phyloP scores from a whole-genome alignment of 2,329 filamentous ascomycete species.

The Chaetomium sp. region DNA sequence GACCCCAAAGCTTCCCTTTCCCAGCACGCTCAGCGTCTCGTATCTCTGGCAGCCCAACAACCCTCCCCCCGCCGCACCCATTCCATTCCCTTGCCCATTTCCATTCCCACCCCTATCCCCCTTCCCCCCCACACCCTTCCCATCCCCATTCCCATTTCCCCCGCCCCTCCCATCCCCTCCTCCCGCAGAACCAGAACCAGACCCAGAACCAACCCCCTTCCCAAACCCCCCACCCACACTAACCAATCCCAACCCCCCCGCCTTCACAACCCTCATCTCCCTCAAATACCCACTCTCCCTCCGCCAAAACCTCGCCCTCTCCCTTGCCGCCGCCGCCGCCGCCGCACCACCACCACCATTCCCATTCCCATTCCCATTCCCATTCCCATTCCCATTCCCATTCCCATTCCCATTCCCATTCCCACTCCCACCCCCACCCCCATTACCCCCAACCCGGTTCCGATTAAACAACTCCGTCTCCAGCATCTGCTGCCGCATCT shows the following conservation, averaged over 20 bases:
- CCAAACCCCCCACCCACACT: background rate
- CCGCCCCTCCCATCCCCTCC: slow-evolving; percentile 13
- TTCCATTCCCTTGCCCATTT: background rate
- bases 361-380: slow-evolving; percentile 39
- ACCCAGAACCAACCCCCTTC: background rate
- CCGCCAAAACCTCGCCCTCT: slow-evolving; percentile 60
- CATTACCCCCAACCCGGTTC: background rate
- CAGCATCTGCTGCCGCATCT: slow-evolving; percentile 62
- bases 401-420: slow-evolving; percentile 11
- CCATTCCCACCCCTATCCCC: background rate
- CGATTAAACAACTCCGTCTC: slow-evolving; percentile 63
- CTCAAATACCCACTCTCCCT: slow-evolving; percentile 76
- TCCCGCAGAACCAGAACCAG: background rate
- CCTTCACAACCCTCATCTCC: slow-evolving; percentile 69
- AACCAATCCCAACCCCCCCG: slow-evolving; percentile 51
- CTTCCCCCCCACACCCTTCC: background rate
- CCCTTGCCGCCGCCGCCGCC: slow-evolving; percentile 56
- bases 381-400: no score
- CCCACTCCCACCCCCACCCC: slow-evolving; percentile 13
- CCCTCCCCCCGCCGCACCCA: slow-evolving; percentile 36
- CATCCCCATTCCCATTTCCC: slow-evolving; percentile 35
- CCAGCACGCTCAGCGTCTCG: slow-evolving; percentile 77
- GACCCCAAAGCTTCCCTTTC: slow-evolving; percentile 93
- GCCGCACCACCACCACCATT: background rate
- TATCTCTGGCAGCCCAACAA: slow-evolving; percentile 53